Evolutionary conservation across 2,329 filamentous ascomycete genomes (phyloP).

Genomic region (Hirsutella rhossiliensis): DNA sequence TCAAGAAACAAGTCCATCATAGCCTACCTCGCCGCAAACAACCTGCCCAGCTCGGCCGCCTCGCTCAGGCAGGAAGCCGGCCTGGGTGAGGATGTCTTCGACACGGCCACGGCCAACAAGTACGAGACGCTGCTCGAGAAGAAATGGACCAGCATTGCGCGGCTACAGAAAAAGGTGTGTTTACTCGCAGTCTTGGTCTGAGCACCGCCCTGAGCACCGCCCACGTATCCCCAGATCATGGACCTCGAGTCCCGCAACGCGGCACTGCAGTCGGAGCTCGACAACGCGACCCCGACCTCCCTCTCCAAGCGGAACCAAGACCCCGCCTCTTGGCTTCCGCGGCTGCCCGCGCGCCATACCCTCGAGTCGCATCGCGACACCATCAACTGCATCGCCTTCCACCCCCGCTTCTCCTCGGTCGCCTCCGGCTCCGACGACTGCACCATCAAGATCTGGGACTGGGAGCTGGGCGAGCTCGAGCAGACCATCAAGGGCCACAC

Average conservation of each 20-base stretch:
- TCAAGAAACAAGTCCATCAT: constrained; percentile 83
- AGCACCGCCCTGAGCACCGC: not conserved
- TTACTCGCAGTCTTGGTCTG: not conserved
- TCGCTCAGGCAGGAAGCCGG: constrained; percentile 67
- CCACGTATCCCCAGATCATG: constrained; percentile 58
- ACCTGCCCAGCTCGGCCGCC: constrained; percentile 56
- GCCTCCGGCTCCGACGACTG: constrained; percentile 86
- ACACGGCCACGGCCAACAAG: constrained; percentile 76
- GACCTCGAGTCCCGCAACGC: constrained; percentile 71
- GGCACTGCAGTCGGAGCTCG: constrained; percentile 68
- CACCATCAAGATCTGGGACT: constrained; percentile 96
- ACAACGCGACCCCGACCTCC: constrained; percentile 66
- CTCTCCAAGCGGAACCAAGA: constrained; percentile 73
- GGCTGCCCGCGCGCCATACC: constrained; percentile 66
- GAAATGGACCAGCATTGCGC: constrained; percentile 95
- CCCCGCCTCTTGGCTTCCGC: constrained; percentile 76
- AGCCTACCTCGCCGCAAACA: constrained; percentile 69
- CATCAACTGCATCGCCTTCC: constrained; percentile 83
- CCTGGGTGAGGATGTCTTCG: constrained; percentile 58
- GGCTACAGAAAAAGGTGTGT: constrained; percentile 83
- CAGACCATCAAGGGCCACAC: constrained; percentile 87
- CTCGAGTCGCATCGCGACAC: constrained; percentile 72
- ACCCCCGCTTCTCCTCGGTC: constrained; percentile 80
- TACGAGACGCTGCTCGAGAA: constrained; percentile 92
- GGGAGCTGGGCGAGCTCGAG: constrained; percentile 85